Evolutionary conservation across 331 rosid genomes (phyloP).

Genomic region (Quercus lobata): DNA sequence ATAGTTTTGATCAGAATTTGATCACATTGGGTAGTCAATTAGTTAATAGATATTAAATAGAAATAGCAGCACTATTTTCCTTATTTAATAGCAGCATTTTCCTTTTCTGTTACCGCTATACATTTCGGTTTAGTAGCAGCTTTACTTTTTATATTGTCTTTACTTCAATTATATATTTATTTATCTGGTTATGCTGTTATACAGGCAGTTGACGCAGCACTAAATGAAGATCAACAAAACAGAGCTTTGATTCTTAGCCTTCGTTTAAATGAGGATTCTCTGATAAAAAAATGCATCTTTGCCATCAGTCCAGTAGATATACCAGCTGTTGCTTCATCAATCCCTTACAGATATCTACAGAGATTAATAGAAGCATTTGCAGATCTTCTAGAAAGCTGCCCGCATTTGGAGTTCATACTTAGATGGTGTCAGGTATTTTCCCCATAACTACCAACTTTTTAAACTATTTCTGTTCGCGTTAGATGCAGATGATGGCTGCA

Average conservation of each 20-base stretch:
- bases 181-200: slow-evolving; percentile 10
- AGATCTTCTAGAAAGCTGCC: slow-evolving; percentile 74
- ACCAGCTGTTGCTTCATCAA: slow-evolving; percentile 52
- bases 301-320: slow-evolving; percentile 63
- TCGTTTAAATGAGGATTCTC: slow-evolving; percentile 68
- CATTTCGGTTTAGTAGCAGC: background rate
- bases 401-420: slow-evolving; percentile 87
- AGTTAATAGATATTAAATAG: background rate
- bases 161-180: background rate
- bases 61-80: background rate
- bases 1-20: background rate
- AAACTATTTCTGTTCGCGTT: background rate
- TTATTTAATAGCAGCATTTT: background rate
- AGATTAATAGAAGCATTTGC: slow-evolving; percentile 82
- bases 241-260: slow-evolving; percentile 87
- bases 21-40: background rate
- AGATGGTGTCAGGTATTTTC: slow-evolving; percentile 77
- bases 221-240: slow-evolving; percentile 54
- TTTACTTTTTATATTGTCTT: background rate
- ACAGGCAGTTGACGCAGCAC: slow-evolving; percentile 89
- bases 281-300: slow-evolving; percentile 73
- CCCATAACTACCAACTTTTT: background rate
- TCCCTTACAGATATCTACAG: slow-evolving; percentile 70
- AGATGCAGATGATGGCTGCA: background rate
- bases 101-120: background rate